Base-by-base conservation (phyloP, 2,329 filamentous ascomycete species). In the Epichloe coenophiala region DNA sequence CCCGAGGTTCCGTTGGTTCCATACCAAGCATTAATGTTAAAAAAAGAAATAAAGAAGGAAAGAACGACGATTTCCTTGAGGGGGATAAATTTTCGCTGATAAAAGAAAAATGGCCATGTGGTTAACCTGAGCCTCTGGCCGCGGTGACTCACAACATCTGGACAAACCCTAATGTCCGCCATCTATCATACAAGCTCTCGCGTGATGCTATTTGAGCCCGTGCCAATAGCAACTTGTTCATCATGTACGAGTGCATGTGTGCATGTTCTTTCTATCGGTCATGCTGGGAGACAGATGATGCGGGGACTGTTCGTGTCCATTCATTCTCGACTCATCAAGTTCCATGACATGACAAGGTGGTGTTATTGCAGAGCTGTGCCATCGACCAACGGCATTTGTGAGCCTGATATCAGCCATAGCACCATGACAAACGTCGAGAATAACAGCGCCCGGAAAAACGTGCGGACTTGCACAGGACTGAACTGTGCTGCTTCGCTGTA, bases 361-460 rank as follows among this genome's bases (percentile, higher is more conserved):
- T 17, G 47, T 38, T 48, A 48, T 39, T 27, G 21, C 27, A 35
- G n/a, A 17, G 31, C 39, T 13, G 45, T 43, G 40, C 48, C 41
- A 37, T 48, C 40, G 8, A 37, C 37, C 2, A 47, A 4, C 5
- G 33, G 13, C 48, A 71, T 61, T 45, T 57, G 62, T 36, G 56
- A 59, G 4, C 70, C 64, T 3, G 69, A 70, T 23, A 69, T 45
- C 13, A 70, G 55, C 71, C 72, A 76, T 48, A 76, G 54, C 17
- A 68, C 50, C 36, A 72, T 56, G 39, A 72, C 67, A 40, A 71
- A 58, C 38, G 68, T 59, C 12, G 70, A 66, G 53, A 75, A 68
- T 13, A 72, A 45, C n/a, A 71, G 58, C 12, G 66, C 61, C n/a
- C 71, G 68, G 42, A 68, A 56, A 53, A 76, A 76, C 4, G 63